A percentile compares a stretch with the other conserved stretches of the same genome.
These are phyloP conservation scores for Solanum lignicaule DNA, from an alignment of 257 asterid species.

Conservation along the genomic window DNA sequence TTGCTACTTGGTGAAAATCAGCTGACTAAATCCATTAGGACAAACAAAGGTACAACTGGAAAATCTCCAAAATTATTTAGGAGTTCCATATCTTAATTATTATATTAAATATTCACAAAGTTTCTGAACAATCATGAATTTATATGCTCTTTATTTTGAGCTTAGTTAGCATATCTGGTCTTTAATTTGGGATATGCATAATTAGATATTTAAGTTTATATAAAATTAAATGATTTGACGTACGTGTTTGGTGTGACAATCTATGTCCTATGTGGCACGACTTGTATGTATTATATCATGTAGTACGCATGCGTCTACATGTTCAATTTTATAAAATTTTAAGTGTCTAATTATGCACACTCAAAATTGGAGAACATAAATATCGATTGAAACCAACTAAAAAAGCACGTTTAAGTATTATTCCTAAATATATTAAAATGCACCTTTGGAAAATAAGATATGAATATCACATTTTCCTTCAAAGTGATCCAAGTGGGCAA, in stretches of 20 bases:
- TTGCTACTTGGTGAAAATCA: not conserved
- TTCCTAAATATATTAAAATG: no score
- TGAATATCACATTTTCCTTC: not conserved
- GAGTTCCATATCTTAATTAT: not conserved
- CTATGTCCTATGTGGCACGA: fast-evolving
- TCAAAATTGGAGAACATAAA: no score
- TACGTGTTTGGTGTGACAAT: fast-evolving
- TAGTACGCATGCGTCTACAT: no score
- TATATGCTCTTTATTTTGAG: not conserved
- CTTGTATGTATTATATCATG: not conserved
- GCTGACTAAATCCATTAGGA: not conserved
- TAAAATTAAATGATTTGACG: fast-evolving
- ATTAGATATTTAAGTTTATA: not conserved
- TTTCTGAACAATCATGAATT: not conserved
- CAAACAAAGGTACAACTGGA: not conserved
- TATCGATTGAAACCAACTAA: no score
- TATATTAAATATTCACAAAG: not conserved
- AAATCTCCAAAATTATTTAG: not conserved
- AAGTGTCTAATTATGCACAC: no score
- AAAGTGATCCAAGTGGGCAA: not conserved
- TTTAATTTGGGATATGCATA: fast-evolving
- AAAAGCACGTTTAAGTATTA: no score
- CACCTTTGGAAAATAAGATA: no score
- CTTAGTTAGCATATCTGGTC: no score
- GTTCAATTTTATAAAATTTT: no score